Evolutionary conservation across 2,329 filamentous ascomycete genomes (phyloP).

Genomic region (Clarireedia monteithiana): DNA sequence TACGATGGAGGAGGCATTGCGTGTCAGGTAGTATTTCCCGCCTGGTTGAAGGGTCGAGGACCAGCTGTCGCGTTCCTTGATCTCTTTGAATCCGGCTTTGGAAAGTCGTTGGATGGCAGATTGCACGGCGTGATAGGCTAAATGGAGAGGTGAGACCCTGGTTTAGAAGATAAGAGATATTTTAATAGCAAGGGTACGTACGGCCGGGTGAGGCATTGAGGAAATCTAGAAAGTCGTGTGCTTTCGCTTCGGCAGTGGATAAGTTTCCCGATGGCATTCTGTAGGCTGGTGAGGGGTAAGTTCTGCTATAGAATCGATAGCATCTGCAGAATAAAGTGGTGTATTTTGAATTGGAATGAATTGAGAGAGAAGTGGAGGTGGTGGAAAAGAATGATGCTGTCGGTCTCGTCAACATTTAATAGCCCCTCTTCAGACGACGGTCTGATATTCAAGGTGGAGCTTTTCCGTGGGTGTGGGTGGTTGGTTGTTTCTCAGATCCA

Average conservation of each 20-base stretch:
- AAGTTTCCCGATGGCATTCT: constrained; percentile 22
- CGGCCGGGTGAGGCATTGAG: constrained; percentile 92
- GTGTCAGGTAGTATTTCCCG: constrained; percentile 93
- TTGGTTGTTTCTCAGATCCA: neutral
- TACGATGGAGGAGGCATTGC: constrained; percentile 85
- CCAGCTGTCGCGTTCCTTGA: constrained; percentile 91
- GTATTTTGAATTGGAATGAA: neutral
- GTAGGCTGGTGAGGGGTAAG: constrained; percentile 1
- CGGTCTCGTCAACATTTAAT: constrained; percentile 3
- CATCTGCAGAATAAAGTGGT: neutral
- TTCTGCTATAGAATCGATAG: constrained; percentile 3
- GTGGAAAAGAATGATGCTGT: neutral
- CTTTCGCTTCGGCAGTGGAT: constrained; percentile 25
- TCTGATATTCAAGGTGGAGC: neutral
- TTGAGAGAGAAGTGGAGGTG: neutral
- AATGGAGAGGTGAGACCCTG: constrained; percentile 1
- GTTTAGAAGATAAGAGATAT: neutral
- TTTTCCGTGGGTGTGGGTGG: neutral
- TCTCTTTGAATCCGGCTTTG: constrained; percentile 76
- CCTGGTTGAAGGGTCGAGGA: constrained; percentile 69
- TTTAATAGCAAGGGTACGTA: constrained; percentile 38
- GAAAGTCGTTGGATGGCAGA: constrained; percentile 69
- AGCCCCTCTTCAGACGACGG: neutral
- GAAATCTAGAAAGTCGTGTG: constrained; percentile 76
- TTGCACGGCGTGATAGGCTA: constrained; percentile 75